Evolutionary conservation across 495 filamentous ascomycete genomes (phyloP).

Genomic region (Talaromyces proteolyticus): DNA sequence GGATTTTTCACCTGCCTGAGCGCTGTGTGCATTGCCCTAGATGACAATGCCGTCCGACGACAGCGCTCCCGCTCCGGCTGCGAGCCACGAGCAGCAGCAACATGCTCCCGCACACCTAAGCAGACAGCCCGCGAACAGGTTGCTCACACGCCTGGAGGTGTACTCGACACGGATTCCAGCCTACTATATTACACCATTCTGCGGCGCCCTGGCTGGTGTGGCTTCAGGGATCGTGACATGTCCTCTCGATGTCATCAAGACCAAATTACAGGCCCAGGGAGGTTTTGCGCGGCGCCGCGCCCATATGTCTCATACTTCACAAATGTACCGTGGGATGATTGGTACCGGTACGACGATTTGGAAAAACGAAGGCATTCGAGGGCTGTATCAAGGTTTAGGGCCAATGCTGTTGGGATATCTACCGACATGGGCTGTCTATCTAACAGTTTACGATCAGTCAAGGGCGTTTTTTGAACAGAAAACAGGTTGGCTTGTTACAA

Average conservation of each 20-base stretch:
- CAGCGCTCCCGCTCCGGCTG: slow-evolving; percentile 24
- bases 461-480: slow-evolving; percentile 65
- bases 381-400: slow-evolving; percentile 89
- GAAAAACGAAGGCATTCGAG: slow-evolving; percentile 78
- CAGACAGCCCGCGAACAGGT: slow-evolving; percentile 16
- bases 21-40: slow-evolving; percentile 25
- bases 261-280: slow-evolving; percentile 93
- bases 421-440: slow-evolving; percentile 97
- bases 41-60: slow-evolving; percentile 32
- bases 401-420: slow-evolving; percentile 94
- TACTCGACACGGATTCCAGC: slow-evolving; percentile 44
- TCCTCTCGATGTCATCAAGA: slow-evolving; percentile 98
- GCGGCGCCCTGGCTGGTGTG: slow-evolving; percentile 83
- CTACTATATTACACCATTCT: slow-evolving; percentile 55
- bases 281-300: slow-evolving; percentile 53
- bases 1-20: slow-evolving; percentile 32
- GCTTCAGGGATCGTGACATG: slow-evolving; percentile 93
- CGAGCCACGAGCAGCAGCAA: slow-evolving; percentile 21
- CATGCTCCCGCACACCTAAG: slow-evolving; percentile 5
- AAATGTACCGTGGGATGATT: slow-evolving; percentile 74
- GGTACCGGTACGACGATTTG: slow-evolving; percentile 83
- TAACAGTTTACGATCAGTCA: slow-evolving; percentile 87
- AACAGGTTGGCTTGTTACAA: slow-evolving; percentile 48
- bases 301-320: slow-evolving; percentile 36
- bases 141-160: slow-evolving; percentile 51